A percentile compares a stretch with the other conserved stretches of the same genome.
Evolutionary conservation across 768 basidiomycete species (phyloP).

Genomic region (Cystobasidium onofrii): DNA sequence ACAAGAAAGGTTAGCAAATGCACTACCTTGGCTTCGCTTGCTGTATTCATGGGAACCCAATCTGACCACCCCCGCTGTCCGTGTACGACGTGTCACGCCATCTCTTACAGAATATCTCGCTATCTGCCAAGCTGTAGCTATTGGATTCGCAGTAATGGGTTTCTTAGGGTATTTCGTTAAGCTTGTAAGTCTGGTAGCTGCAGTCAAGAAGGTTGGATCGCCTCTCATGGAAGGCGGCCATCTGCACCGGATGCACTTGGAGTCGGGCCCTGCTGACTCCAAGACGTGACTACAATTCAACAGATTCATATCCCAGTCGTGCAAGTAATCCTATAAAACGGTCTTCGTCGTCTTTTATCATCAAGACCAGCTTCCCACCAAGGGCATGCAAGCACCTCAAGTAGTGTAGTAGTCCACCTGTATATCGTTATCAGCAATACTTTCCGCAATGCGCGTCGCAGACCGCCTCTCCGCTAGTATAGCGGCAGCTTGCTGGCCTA

Average conservation of each 20-base stretch:
- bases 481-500: no score
- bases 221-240: no score
- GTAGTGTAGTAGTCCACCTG: neutral
- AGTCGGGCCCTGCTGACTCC: neutral
- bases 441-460: neutral
- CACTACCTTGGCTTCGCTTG: neutral
- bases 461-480: no score
- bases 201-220: no score
- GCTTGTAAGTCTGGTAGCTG: slow-evolving; percentile 75
- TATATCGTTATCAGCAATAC: neutral
- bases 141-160: slow-evolving; percentile 98
- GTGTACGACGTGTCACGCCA: neutral
- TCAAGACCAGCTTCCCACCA: neutral
- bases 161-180: slow-evolving; percentile 99
- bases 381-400: neutral
- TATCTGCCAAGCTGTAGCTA: slow-evolving; percentile 90
- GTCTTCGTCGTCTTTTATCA: neutral
- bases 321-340: neutral
- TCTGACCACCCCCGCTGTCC: neutral
- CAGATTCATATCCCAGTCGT: slow-evolving; percentile 24
- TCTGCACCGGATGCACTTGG: no score
- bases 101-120: slow-evolving; percentile 71
- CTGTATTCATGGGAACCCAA: neutral
- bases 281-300: neutral
- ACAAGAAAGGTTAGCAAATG: slow-evolving; percentile 66